Base-by-base conservation (phyloP, 2,329 filamentous ascomycete species). In the Stagonosporopsis tanaceti region DNA sequence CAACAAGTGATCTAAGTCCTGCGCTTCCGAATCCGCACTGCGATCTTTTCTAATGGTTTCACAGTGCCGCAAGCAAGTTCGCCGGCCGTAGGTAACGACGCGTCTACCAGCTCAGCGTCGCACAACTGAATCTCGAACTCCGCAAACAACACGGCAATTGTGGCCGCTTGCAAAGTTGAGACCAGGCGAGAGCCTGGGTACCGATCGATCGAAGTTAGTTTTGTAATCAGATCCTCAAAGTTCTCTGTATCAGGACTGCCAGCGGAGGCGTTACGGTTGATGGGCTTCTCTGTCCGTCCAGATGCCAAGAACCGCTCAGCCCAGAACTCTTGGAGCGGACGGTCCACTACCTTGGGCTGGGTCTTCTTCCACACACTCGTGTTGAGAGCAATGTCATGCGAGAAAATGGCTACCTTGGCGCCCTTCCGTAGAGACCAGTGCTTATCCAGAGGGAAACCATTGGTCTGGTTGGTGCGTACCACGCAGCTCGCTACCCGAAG, bases 71-170 rank as follows among this genome's bases (percentile, higher is more conserved):
- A 72, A 11, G 68, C 70, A 8, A 56, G 28, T 15, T 66, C 60
- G 2, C 57, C 44, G 12, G 61, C 14, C 8, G 59, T 42, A 28
- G 68, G 70, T 40, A 71, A 40, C 8, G 45, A 46, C n/a, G 47
- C 51, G 9, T 70, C 68, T 4, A 63, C 53, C 11, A 46, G 42
- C 1, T 68, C 68, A 1, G 52, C 30, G 39, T 73, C 70, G 25
- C 65, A 70, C 4, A 72, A 37, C 25, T 71, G 59, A 7, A 72
- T 41, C 24, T 74, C 70, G 20, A 69, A 74, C 28, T 70, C 68
- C 9, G 46, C 60, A 11, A 69, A 41, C 12, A 73, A 24, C 3
- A 73, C 62, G 5, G 61, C 61, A 4, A 72, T 38, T 7, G 70
- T 70, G 1, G 64, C 65, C 22, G 61, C 53, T 34, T 69, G 63